Evolutionary conservation across 345 rosid genomes (phyloP), one percentile per base, ranked within the genome.

Genomic region (Dimocarpus longan): DNA sequence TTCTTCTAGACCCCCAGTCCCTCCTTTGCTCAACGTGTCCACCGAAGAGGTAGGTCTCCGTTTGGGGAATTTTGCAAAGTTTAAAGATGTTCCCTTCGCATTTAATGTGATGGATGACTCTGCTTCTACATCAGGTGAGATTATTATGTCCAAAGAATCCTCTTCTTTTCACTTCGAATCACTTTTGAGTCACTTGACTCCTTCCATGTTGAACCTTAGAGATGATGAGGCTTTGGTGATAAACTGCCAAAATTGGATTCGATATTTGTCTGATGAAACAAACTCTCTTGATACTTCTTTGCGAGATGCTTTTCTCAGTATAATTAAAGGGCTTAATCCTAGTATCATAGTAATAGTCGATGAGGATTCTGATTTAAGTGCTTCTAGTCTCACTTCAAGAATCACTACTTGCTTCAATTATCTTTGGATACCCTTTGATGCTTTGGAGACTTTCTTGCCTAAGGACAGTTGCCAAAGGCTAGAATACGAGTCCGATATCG

Each of bases 391-490:
- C 10, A 76, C 86, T 3, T 80, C 91, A 1, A 82, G 95, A 59
- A 91, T 91, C 64, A 65, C 89, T 2, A 69, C 89, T 19, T 87
- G 95, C 82, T 90, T 91, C 80, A 91, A 90, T 77, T 91, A 87
- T 71, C 81, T 90, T 21, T 91, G 95, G 95, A 91, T 91, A 78
- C 95, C 95, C 10, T 90, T 91, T 52, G 95, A 91, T 37, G 91
- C 93, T 3, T 73, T 90, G 70, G 95, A 87, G 66, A 91, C 92
- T n/a, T 88, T 91, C 85, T 80, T 91, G 80, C 92, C 93, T 8
- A 90, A 84, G 78, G 92, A 88, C 5, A 90, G 90, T 28, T 13
- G 42, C 68, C 95, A 90, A 69, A 90, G 95, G 85, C 43, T 84
- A 13, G 93, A 91, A 5, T 90, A 86, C 5, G 95, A 91, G 72